A percentile compares a stretch with the other conserved stretches of the same genome.
phyloP scores from a whole-genome alignment of 2,329 filamentous ascomycete genomes.

The Diaporthe sp. region DNA sequence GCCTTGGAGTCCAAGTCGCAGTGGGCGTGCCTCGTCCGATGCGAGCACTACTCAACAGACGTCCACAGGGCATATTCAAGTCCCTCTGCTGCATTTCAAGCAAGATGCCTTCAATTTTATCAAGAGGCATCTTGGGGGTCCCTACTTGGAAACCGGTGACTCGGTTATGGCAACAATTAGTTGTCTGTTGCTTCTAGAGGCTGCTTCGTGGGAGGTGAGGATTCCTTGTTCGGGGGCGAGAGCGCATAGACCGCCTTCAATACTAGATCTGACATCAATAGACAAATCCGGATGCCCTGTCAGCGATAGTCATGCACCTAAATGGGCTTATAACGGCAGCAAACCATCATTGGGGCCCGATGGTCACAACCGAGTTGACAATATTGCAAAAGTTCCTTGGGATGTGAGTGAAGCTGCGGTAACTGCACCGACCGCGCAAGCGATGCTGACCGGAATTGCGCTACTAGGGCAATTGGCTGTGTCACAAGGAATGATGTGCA shows the following conservation, averaged over 20 bases:
- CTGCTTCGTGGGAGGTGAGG: slow-evolving; percentile 45
- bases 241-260: neutral
- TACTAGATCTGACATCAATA: neutral
- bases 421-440: neutral
- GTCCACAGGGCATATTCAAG: neutral
- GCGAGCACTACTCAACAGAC: neutral
- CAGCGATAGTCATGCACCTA: slow-evolving; percentile 24
- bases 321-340: slow-evolving; percentile 25
- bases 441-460: slow-evolving; percentile 6
- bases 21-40: neutral
- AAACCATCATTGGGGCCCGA: neutral
- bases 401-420: slow-evolving; percentile 17
- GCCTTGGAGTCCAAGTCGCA: neutral
- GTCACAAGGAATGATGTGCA: slow-evolving; percentile 6
- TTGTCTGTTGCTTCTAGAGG: slow-evolving; percentile 60
- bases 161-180: slow-evolving; percentile 60
- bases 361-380: slow-evolving; percentile 1
- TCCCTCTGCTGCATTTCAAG: slow-evolving; percentile 47
- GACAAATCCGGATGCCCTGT: slow-evolving; percentile 25
- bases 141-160: slow-evolving; percentile 56
- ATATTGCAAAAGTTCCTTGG: slow-evolving; percentile 9
- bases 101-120: slow-evolving; percentile 62
- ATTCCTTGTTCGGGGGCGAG: neutral
- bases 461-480: slow-evolving; percentile 8
- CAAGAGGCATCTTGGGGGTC: slow-evolving; percentile 57